A percentile compares a stretch with the other conserved stretches of the same genome.
Conservation (phyloP, 1,139 yeast species). For the Keqinozyma sinolaborantium region DNA sequence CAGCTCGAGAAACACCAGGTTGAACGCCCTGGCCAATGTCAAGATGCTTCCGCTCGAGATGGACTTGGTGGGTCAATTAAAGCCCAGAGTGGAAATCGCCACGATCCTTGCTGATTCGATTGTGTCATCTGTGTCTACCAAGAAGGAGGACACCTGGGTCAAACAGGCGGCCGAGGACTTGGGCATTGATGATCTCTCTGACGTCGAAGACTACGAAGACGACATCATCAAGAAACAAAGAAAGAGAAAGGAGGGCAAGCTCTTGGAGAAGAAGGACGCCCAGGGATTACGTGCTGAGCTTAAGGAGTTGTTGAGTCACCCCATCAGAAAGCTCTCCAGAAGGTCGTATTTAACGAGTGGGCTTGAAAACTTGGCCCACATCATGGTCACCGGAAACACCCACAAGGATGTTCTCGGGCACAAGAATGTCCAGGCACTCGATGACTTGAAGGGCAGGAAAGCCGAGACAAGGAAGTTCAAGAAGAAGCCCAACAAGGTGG, state of each 20-base stretch:
- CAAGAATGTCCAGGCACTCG: slow-evolving; percentile 65
- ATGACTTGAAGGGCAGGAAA: slow-evolving; percentile 47
- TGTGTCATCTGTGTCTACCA: slow-evolving; percentile 53
- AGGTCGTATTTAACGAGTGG: slow-evolving; percentile 86
- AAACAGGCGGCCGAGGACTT: slow-evolving; percentile 90
- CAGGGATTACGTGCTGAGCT: slow-evolving; percentile 53
- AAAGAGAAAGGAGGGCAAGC: slow-evolving; percentile 55
- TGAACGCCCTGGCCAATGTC: slow-evolving; percentile 51
- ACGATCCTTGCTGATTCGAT: slow-evolving; percentile 72
- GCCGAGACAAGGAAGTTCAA: slow-evolving; percentile 8
- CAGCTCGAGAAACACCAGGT: slow-evolving; percentile 20
- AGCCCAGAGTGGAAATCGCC: slow-evolving; percentile 66
- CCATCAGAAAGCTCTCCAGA: slow-evolving; percentile 67
- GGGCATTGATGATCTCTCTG: slow-evolving; percentile 71
- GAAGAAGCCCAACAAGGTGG: slow-evolving; percentile 12
- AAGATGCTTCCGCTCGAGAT: slow-evolving; percentile 74
- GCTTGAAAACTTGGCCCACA: slow-evolving; percentile 76
- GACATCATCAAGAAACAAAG: slow-evolving; percentile 63
- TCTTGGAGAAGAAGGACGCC: slow-evolving; percentile 48
- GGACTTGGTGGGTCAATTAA: slow-evolving; percentile 67
- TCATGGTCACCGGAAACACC: slow-evolving; percentile 68
- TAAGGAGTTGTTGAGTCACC: slow-evolving; percentile 48
- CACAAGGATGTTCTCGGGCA: slow-evolving; percentile 73
- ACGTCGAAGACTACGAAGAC: slow-evolving; percentile 59
- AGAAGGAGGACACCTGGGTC: slow-evolving; percentile 79